Evolutionary conservation across 495 filamentous ascomycete species (phyloP).

Genomic region (Penicillium soppii): DNA sequence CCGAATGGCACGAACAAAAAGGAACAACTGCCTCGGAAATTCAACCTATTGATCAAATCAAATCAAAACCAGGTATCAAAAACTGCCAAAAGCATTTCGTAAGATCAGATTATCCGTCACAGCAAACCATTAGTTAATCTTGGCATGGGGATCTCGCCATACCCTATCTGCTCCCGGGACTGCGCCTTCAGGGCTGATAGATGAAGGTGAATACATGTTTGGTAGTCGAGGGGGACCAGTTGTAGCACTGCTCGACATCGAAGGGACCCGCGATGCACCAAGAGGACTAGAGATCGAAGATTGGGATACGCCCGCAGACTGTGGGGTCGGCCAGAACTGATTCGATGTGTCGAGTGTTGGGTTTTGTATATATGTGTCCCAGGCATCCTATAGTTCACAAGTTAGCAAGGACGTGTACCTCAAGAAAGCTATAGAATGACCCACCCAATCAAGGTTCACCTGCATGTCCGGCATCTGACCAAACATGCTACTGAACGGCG

Average conservation of each 20-base stretch:
- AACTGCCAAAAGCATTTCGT: not conserved
- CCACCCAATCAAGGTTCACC: constrained; percentile 76
- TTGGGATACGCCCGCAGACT: constrained; percentile 16
- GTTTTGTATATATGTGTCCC: constrained; percentile 56
- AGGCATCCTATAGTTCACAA: constrained; percentile 44
- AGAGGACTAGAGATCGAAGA: constrained; percentile 16
- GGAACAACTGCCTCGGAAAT: not conserved
- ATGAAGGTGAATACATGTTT: constrained; percentile 19
- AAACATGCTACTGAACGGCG: constrained; percentile 56
- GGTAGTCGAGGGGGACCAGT: constrained; percentile 4
- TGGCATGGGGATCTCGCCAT: constrained; percentile 13
- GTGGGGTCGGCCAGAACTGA: constrained; percentile 41
- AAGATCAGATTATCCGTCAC: too few relatives aligned
- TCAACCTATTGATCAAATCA: not conserved
- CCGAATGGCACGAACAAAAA: not conserved
- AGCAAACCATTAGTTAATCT: constrained; percentile 6
- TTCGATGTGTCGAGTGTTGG: constrained; percentile 44
- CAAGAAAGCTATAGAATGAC: constrained; percentile 16
- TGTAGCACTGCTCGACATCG: constrained; percentile 7
- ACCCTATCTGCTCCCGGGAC: constrained; percentile 13
- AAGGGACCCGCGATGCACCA: constrained; percentile 3
- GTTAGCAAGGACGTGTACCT: constrained; percentile 18
- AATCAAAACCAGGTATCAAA: not conserved
- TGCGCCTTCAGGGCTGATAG: constrained; percentile 16
- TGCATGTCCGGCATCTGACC: constrained; percentile 62